Evolutionary conservation across 768 basidiomycete genomes (phyloP).

Genomic region (Psilocybe subaeruginosa): DNA sequence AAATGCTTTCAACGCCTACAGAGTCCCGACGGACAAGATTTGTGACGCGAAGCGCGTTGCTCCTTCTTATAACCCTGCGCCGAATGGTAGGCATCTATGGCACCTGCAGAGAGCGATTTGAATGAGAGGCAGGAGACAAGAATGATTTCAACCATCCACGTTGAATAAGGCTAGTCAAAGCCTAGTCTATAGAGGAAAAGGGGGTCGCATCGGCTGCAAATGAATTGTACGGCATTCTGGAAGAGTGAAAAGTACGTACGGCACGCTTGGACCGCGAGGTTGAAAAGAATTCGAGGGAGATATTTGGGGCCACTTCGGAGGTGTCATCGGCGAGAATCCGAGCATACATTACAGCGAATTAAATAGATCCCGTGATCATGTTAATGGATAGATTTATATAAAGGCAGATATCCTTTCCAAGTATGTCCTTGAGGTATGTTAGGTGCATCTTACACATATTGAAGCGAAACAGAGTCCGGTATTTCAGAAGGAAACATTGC

Average conservation of each 20-base stretch:
- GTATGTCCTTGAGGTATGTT: background rate
- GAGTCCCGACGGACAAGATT: conserved; percentile 7
- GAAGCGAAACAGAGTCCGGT: too few species aligned
- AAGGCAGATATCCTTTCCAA: background rate
- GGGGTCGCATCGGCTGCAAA: background rate
- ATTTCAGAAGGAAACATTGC: too few species aligned
- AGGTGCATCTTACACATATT: too few species aligned
- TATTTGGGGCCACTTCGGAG: conserved; percentile 8
- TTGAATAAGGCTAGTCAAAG: background rate
- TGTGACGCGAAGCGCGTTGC: background rate
- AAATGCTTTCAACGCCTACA: conserved; percentile 7
- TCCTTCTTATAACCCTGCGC: background rate
- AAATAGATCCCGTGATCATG: background rate
- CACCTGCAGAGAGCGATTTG: background rate
- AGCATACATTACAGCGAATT: background rate
- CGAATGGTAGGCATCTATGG: background rate
- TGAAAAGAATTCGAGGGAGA: conserved; percentile 7
- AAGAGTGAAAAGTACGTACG: background rate
- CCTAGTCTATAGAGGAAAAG: conserved; percentile 1
- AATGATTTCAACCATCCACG: background rate
- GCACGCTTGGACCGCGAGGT: conserved; percentile 2
- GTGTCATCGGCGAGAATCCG: conserved; percentile 7
- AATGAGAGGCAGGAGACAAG: background rate
- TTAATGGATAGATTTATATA: background rate
- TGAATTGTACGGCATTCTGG: background rate